Percentiles rank a stretch among this genome's conserved stretches.
These are phyloP conservation scores for Candida michaelii DNA, from an alignment of 805 yeast species.

Conservation along the genomic window DNA sequence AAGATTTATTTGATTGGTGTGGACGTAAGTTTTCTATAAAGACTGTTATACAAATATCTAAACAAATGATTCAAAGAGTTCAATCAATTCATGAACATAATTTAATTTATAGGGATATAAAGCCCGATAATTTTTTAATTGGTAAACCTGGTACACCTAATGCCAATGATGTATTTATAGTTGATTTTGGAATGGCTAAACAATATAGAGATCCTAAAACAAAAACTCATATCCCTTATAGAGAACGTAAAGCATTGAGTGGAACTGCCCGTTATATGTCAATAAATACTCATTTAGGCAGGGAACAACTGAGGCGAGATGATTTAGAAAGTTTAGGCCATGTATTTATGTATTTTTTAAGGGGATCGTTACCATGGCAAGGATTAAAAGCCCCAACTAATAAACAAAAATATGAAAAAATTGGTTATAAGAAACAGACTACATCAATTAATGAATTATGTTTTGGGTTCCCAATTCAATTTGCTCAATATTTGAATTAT, in stretches of 20 bases:
- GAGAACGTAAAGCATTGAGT: conserved; percentile 75
- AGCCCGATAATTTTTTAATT: conserved; percentile 79
- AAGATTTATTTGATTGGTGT: conserved; percentile 87
- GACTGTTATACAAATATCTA: conserved; percentile 72
- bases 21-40: conserved; percentile 70
- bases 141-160: conserved; percentile 61
- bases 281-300: conserved; percentile 81
- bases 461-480: conserved; percentile 66
- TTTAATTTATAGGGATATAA: conserved; percentile 76
- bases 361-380: conserved; percentile 87
- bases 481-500: conserved; percentile 69
- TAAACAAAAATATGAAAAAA: conserved; percentile 78
- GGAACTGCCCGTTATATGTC: conserved; percentile 90
- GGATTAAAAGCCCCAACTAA: conserved; percentile 88
- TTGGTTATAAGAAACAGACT: conserved; percentile 76
- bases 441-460: conserved; percentile 64
- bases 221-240: conserved; percentile 77
- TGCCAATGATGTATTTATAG: conserved; percentile 67
- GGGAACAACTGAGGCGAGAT: conserved; percentile 82
- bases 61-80: conserved; percentile 73
- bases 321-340: conserved; percentile 82
- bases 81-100: conserved; percentile 76
- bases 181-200: conserved; percentile 87
- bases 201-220: conserved; percentile 80
- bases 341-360: conserved; percentile 73